A percentile compares a stretch with the other conserved stretches of the same genome.
These are phyloP conservation scores for Fistulina hepatica DNA, from an alignment of 1,284 basidiomycete species.

Conservation along the genomic window DNA sequence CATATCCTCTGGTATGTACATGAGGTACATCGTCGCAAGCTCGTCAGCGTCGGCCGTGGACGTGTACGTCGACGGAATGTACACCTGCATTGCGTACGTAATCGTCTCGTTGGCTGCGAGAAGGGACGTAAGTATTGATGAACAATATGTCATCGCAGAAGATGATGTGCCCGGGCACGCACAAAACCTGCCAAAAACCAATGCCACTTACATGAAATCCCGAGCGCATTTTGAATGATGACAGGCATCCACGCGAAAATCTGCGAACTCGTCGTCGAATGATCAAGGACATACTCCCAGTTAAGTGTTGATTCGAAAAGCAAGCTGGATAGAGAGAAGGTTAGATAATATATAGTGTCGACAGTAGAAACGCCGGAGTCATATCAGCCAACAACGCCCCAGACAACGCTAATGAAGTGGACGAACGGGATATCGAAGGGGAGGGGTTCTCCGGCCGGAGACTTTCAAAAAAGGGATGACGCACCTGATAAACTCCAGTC, in stretches of 20 bases:
- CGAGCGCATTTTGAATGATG: conserved; percentile 40
- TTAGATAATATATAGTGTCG: too few relatives aligned
- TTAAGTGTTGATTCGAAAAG: conserved; percentile 45
- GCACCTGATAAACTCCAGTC: conserved; percentile 40
- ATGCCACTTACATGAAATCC: conserved; percentile 32
- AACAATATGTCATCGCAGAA: too few relatives aligned
- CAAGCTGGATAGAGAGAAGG: conserved; percentile 21
- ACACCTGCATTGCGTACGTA: conserved; percentile 51
- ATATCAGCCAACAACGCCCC: too few relatives aligned
- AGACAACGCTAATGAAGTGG: too few relatives aligned
- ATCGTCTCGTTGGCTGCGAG: conserved; percentile 31
- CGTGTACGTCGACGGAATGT: conserved; percentile 41
- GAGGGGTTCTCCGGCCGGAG: too few relatives aligned
- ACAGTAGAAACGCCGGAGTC: too few relatives aligned
- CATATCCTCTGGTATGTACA: conserved; percentile 40
- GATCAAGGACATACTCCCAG: conserved; percentile 54
- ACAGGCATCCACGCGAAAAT: conserved; percentile 50
- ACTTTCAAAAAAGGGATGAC: background rate
- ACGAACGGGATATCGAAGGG: too few relatives aligned
- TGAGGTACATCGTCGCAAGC: conserved; percentile 51
- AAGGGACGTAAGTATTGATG: background rate
- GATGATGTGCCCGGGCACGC: too few relatives aligned
- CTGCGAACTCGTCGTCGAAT: conserved; percentile 40
- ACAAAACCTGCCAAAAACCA: conserved; percentile 6
- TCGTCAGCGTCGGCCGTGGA: conserved; percentile 31